Base-by-base conservation (phyloP, 306 rosid species). In the Gastrolobium villosum region DNA sequence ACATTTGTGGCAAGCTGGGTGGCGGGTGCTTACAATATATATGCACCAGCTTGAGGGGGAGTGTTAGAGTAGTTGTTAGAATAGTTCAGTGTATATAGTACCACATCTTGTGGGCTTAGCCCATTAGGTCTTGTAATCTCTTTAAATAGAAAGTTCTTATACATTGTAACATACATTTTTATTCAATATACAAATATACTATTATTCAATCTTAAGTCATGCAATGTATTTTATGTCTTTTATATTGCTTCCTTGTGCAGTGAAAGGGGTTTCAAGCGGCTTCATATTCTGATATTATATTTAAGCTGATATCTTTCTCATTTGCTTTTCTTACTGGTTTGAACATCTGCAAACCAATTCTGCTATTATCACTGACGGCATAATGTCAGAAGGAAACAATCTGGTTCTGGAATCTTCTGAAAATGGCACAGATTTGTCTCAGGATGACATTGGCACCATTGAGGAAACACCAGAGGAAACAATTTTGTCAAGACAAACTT, bases 371-470 rank as follows among this genome's bases (percentile, higher is more conserved):
- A 4, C 65, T 41, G 40, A 72, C 66, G 44, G 55, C 73, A 74
- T 37, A 66, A 89, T 89, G 96, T 87, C 94, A 0, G 92, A 90
- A 71, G 92, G 91, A 76, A 81, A 86, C 7, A 89, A 90, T 86
- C 50, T 83, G 39, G 90, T 80, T 48, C 71, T 88, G 84, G 96
- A 93, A 41, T 89, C 96, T 52, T 89, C 92, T 60, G 93, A 91
- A 77, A 89, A 91, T 83, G 89, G 92, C 65, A 91, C 93, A 9
- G 94, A 89, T 79, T 84, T 89, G 79, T 92, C 96, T 39, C 96
- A 83, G 82, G 93, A 93, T 70, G 97, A 91, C 71, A 84, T 84
- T 77, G 90, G 88, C 45, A 84, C 96, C 1, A 82, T 86, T 36
- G 96, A 86, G 82, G 97, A 87, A 78, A 83, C 54, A 10, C 86